Percentiles rank a stretch among this genome's conserved stretches.
Evolutionary conservation across 1,284 basidiomycete genomes (phyloP).

Genomic region (Cutaneotrichosporon curvatum): DNA sequence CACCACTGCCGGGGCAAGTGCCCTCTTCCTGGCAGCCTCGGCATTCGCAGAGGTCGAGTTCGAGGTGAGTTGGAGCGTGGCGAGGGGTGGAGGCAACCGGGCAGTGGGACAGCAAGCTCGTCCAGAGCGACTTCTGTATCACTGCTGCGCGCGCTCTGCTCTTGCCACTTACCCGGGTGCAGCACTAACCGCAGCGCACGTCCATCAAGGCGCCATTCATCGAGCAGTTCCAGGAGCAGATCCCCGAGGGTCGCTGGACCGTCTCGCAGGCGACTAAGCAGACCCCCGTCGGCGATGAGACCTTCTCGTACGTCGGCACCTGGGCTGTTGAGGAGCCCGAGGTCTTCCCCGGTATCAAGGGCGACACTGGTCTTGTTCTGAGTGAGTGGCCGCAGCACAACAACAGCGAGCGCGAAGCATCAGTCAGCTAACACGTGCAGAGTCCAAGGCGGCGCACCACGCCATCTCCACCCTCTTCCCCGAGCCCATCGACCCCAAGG

Average conservation of each 20-base stretch:
- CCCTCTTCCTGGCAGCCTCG: conserved; percentile 34
- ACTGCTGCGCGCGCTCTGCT: neutral
- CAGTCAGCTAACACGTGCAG: conserved; percentile 30
- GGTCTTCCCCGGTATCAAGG: conserved; percentile 61
- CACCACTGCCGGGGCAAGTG: conserved; percentile 37
- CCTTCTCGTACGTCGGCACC: conserved; percentile 92
- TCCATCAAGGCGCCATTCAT: conserved; percentile 84
- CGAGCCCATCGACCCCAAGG: conserved; percentile 65
- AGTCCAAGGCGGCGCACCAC: conserved; percentile 55
- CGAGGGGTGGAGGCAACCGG: no score
- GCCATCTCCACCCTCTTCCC: conserved; percentile 92
- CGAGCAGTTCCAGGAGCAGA: conserved; percentile 89
- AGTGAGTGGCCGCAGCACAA: conserved; percentile 48
- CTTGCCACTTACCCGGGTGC: no score
- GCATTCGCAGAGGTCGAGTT: conserved; percentile 32
- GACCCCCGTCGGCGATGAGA: conserved; percentile 85
- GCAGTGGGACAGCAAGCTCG: no score
- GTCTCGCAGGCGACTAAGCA: conserved; percentile 96
- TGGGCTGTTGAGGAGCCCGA: conserved; percentile 92
- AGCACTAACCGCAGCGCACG: conserved; percentile 56
- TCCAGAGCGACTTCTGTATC: no score
- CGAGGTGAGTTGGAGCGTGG: conserved; percentile 24
- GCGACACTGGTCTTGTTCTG: conserved; percentile 82
- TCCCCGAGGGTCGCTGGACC: conserved; percentile 72
- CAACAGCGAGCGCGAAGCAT: no score